Base-by-base conservation (phyloP, 2,329 filamentous ascomycete species). In the Aspergillus pseudoterreus region DNA sequence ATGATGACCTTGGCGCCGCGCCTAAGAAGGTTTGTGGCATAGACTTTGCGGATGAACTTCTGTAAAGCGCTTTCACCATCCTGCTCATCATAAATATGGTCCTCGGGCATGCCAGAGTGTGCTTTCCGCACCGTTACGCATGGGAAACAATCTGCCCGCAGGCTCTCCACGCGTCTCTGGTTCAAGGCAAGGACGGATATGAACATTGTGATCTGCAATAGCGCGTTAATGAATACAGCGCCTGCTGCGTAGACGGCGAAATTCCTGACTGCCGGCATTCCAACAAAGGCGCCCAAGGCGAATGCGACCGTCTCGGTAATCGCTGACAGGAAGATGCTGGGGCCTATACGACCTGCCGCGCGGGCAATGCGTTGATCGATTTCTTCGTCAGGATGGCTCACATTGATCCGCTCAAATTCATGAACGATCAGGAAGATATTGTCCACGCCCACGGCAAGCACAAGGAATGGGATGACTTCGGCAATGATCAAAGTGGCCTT, bases 361-460 rank as follows among this genome's bases (percentile, higher is more conserved):
- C 88, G 86, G 5, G 90, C 87, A 50, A 97, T 85, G 22, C 94
- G 83, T 64, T 92, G 85, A 60, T 95, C 88, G 2, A 99, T 86
- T 69, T 87, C 82, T 56, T 92, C 87, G 64, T 97, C 92, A 0
- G 92, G 90, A 63, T 96, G 88, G 69, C 87, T 95, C 60, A 91
- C 75, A 64, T 99, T 99, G 67, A 96, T 88, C 27, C 94, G 83
- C 68, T 99, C 94, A 53, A 99, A 95, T 71, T 99, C 94, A 71
- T 99, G 94, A 0, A 99, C 94, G 53, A 99, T 96, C 50, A 99
- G 77, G 75, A 99, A 99, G 63, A 99, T 97, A 66, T 99, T 99
- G 79, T 99, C 94, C 2, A 99, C 95, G 43, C 94, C 94, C 24
- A 99, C 92, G 11, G 94, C 94, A 17, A 99, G 77, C 9, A 99